phyloP scores from a whole-genome alignment of 2,329 filamentous ascomycete species.

The Botrytis elliptica region DNA sequence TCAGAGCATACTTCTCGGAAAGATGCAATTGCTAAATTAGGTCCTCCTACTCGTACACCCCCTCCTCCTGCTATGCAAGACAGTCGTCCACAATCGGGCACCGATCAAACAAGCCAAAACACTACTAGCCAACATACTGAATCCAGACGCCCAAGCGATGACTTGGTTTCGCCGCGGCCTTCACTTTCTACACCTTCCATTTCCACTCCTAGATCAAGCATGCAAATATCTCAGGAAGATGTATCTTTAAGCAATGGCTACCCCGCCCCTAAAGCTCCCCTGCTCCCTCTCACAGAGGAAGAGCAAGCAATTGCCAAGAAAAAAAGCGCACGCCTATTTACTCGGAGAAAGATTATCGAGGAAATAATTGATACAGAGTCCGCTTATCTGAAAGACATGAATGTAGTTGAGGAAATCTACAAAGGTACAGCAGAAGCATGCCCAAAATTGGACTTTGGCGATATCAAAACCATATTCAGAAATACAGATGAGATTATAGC shows the following conservation, averaged over 20 bases:
- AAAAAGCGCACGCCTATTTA: conserved; percentile 69
- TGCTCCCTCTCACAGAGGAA: conserved; percentile 27
- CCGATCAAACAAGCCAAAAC: conserved; percentile 35
- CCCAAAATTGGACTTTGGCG: conserved; percentile 74
- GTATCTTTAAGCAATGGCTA: conserved; percentile 8
- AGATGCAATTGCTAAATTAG: conserved; percentile 13
- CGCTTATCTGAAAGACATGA: conserved; percentile 91
- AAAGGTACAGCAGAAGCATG: conserved; percentile 86
- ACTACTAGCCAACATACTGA: conserved; percentile 28
- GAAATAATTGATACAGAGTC: conserved; percentile 93
- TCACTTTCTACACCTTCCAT: conserved; percentile 38
- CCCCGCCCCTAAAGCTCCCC: conserved; percentile 1
- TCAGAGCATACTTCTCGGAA: conserved; percentile 24
- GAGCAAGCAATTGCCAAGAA: conserved; percentile 50
- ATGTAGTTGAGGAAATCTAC: conserved; percentile 96
- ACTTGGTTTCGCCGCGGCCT: conserved; percentile 34
- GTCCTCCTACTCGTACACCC: conserved; percentile 16
- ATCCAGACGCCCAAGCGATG: conserved; percentile 37
- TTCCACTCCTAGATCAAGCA: conserved; percentile 19
- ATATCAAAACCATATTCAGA: conserved; percentile 86
- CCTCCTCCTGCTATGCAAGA: conserved; percentile 8
- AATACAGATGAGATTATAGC: conserved; percentile 89
- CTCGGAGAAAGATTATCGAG: conserved; percentile 81
- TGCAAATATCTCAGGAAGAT: conserved; percentile 20
- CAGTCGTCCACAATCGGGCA: conserved; percentile 26